These are phyloP conservation scores for Penicillium sp. DNA, from an alignment of 2,329 filamentous ascomycete species.

Conservation along the genomic window DNA sequence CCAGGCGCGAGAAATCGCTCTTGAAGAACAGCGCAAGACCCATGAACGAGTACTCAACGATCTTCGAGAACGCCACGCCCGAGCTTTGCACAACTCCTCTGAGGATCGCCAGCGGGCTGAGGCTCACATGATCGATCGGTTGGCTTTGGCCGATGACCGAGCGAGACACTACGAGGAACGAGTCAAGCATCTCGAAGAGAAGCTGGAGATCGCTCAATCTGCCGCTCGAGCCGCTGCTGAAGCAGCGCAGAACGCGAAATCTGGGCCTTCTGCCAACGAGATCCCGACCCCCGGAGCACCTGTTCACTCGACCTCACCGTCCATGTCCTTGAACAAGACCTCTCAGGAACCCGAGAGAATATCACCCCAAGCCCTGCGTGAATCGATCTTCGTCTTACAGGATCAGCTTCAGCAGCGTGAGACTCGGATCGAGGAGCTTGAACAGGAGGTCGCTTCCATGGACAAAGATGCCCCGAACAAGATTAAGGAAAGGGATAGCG, in stretches of 20 bases:
- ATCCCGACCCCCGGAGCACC: slow-evolving; percentile 27
- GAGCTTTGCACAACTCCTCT: slow-evolving; percentile 63
- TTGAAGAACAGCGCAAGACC: slow-evolving; percentile 55
- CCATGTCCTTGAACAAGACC: slow-evolving; percentile 40
- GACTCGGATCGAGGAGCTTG: slow-evolving; percentile 78
- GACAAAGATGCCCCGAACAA: slow-evolving; percentile 75
- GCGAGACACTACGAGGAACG: slow-evolving; percentile 80
- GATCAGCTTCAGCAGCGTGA: slow-evolving; percentile 95
- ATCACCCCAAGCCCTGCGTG: slow-evolving; percentile 86
- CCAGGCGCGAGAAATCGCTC: slow-evolving; percentile 48
- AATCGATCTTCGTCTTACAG: slow-evolving; percentile 93
- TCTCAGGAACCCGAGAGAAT: slow-evolving; percentile 70
- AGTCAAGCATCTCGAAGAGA: slow-evolving; percentile 78
- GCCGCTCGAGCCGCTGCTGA: slow-evolving; percentile 77
- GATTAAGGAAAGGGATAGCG: slow-evolving; percentile 85
- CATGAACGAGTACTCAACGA: slow-evolving; percentile 72
- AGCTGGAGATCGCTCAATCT: slow-evolving; percentile 81
- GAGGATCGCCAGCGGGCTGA: slow-evolving; percentile 81
- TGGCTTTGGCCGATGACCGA: slow-evolving; percentile 78
- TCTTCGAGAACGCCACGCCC: slow-evolving; percentile 66
- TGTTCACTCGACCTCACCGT: slow-evolving; percentile 43
- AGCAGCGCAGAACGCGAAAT: slow-evolving; percentile 59
- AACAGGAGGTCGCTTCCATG: slow-evolving; percentile 60
- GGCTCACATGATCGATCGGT: slow-evolving; percentile 70
- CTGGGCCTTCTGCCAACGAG: slow-evolving; percentile 31